These are phyloP conservation scores for Aphanomyces stellatus DNA, from an alignment of 352 stramenopile species.

Conservation along the genomic window DNA sequence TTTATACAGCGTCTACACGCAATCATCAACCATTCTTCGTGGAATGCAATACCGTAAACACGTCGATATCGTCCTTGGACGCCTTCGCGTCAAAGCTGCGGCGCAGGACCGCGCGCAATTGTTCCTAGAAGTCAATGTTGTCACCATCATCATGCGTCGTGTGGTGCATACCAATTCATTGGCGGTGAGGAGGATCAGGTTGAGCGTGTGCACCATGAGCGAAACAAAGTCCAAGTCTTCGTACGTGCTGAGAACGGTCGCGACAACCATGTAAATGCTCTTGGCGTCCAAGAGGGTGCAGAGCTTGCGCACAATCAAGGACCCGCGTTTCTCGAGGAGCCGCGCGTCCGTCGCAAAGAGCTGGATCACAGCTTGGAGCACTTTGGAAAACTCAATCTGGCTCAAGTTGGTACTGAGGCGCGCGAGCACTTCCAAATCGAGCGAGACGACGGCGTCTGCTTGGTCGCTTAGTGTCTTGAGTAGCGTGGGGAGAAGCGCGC, in stretches of 20 bases:
- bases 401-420: constrained; percentile 86
- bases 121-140: constrained; percentile 27
- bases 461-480: constrained; percentile 92
- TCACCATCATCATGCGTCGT: neutral
- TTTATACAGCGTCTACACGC: constrained; percentile 59
- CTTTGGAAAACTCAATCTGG: constrained; percentile 86
- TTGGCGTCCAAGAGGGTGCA: constrained; percentile 96
- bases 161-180: constrained; percentile 84
- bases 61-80: constrained; percentile 63
- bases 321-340: constrained; percentile 91
- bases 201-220: constrained; percentile 99
- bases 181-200: constrained; percentile 98
- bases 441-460: constrained; percentile 94
- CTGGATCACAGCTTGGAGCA: constrained; percentile 92
- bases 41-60: constrained; percentile 48
- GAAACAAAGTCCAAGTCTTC: constrained; percentile 92
- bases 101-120: constrained; percentile 67
- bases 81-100: constrained; percentile 65
- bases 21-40: constrained; percentile 8
- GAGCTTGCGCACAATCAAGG: constrained; percentile 97
- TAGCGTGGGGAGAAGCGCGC: constrained; percentile 90
- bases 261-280: constrained; percentile 97
- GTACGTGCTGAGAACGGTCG: constrained; percentile 86
- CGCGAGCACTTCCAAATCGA: constrained; percentile 94
- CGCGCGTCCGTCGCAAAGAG: constrained; percentile 88